These are phyloP conservation scores for Trichoderma sp. DNA, from an alignment of 2,329 filamentous ascomycete species.

Conservation along the genomic window DNA sequence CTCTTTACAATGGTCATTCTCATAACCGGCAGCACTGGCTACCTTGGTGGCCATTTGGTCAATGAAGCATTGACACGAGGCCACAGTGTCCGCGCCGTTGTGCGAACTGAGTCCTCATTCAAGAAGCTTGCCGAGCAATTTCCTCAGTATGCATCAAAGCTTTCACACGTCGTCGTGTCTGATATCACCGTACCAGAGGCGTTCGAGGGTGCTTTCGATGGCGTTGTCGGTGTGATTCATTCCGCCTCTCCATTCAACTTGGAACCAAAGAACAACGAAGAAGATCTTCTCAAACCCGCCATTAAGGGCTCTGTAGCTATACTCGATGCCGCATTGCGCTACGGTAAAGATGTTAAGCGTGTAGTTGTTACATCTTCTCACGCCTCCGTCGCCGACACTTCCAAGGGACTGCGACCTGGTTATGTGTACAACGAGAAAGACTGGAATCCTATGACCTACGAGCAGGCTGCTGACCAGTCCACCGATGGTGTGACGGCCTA, in stretches of 20 bases:
- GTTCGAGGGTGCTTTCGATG: background rate
- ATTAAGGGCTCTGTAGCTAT: background rate
- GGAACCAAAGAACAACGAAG: background rate
- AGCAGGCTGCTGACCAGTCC: background rate
- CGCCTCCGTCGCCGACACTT: background rate
- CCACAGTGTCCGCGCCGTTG: background rate
- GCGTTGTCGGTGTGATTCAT: background rate
- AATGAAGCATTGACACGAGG: background rate
- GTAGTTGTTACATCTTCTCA: background rate
- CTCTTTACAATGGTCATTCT: background rate
- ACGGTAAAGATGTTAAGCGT: background rate
- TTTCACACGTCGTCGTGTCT: background rate
- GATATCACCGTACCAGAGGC: background rate
- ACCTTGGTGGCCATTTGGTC: background rate
- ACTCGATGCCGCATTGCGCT: background rate
- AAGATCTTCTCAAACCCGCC: background rate
- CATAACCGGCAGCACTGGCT: background rate
- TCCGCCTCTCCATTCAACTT: conserved; percentile 1
- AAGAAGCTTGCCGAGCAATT: background rate
- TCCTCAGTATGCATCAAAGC: background rate
- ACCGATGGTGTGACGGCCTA: conserved; percentile 26
- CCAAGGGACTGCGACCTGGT: background rate
- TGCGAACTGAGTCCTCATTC: background rate
- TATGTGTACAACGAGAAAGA: background rate
- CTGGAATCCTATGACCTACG: background rate